Conservation (phyloP, 108 stramenopile genomes). For the Stephanodiscus triporus region DNA sequence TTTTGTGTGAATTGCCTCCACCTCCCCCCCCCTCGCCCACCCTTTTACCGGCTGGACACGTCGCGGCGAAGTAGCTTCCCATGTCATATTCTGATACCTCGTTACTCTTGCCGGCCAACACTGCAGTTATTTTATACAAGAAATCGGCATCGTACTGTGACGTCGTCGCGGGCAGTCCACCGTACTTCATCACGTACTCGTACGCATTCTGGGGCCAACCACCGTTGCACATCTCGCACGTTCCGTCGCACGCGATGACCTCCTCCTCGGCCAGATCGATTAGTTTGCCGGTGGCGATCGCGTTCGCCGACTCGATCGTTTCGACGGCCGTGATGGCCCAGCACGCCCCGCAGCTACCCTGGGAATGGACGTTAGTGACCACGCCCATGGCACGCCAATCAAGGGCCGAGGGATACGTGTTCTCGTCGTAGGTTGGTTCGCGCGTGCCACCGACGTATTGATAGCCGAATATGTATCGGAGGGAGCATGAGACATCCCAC, state of each 20-base stretch:
- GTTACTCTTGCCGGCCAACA: conserved; percentile 56
- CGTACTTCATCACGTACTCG: conserved; percentile 82
- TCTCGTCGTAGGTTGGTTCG: conserved; percentile 61
- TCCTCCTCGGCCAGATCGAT: conserved; percentile 74
- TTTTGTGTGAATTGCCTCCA: conserved; percentile 28
- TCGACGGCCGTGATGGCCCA: conserved; percentile 93
- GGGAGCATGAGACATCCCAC: conserved; percentile 75
- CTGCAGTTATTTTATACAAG: conserved; percentile 63
- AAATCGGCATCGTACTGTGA: conserved; percentile 72
- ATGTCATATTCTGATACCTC: conserved; percentile 53
- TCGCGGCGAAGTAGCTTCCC: conserved; percentile 47
- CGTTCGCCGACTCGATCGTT: conserved; percentile 82
- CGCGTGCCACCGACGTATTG: conserved; percentile 67
- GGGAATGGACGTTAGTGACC: conserved; percentile 70
- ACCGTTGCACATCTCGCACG: conserved; percentile 81
- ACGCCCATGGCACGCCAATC: conserved; percentile 87
- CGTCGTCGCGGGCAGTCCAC: conserved; percentile 63
- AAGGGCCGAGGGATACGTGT: conserved; percentile 52
- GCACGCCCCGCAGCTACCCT: conserved; percentile 85
- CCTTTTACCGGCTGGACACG: conserved; percentile 64
- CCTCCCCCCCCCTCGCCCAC: conserved; percentile 32
- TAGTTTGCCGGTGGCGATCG: conserved; percentile 67
- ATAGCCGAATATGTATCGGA: conserved; percentile 68
- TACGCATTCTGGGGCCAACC: conserved; percentile 93
- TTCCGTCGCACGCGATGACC: conserved; percentile 74